A percentile compares a stretch with the other conserved stretches of the same genome.
Evolutionary conservation across 2,329 filamentous ascomycete genomes (phyloP).

Genomic region (Neoscytalidium dimidiatum): DNA sequence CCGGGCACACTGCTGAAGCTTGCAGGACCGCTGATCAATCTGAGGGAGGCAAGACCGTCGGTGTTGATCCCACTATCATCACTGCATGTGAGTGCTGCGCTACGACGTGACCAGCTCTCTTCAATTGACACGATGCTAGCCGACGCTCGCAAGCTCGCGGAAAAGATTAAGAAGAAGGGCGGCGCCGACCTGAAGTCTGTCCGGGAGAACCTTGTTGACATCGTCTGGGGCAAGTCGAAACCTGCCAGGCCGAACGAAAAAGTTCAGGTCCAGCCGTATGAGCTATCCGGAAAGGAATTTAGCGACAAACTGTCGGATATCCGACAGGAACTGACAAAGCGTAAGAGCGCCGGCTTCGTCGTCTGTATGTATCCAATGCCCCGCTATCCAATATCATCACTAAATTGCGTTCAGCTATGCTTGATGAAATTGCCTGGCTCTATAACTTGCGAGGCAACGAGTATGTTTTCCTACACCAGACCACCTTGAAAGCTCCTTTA

Average conservation of each 20-base stretch:
- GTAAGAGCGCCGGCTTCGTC: constrained; percentile 82
- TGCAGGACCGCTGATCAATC: constrained; percentile 72
- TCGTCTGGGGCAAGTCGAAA: constrained; percentile 77
- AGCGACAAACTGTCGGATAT: constrained; percentile 81
- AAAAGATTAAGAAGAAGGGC: constrained; percentile 84
- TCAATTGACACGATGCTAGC: constrained; percentile 36
- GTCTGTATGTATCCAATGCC: constrained; percentile 57
- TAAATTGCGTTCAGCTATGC: constrained; percentile 59
- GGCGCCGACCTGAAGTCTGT: constrained; percentile 76
- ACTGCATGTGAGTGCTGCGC: constrained; percentile 57
- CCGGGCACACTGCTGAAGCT: constrained; percentile 1
- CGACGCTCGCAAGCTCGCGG: constrained; percentile 73
- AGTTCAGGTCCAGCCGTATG: constrained; percentile 68
- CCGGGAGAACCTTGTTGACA: constrained; percentile 82
- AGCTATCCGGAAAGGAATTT: constrained; percentile 81
- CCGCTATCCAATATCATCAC: neutral
- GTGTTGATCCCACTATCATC: constrained; percentile 86
- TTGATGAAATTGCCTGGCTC: constrained; percentile 98
- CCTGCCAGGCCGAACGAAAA: constrained; percentile 75
- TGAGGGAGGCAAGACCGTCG: constrained; percentile 83
- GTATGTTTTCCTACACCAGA: constrained; percentile 40
- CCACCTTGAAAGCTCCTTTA: neutral
- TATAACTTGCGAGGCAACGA: constrained; percentile 95
- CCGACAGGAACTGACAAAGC: constrained; percentile 89
- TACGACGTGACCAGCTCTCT: neutral